Conservation (phyloP, 2,329 filamentous ascomycete genomes). For the Phaeosphaeriaceae sp. region DNA sequence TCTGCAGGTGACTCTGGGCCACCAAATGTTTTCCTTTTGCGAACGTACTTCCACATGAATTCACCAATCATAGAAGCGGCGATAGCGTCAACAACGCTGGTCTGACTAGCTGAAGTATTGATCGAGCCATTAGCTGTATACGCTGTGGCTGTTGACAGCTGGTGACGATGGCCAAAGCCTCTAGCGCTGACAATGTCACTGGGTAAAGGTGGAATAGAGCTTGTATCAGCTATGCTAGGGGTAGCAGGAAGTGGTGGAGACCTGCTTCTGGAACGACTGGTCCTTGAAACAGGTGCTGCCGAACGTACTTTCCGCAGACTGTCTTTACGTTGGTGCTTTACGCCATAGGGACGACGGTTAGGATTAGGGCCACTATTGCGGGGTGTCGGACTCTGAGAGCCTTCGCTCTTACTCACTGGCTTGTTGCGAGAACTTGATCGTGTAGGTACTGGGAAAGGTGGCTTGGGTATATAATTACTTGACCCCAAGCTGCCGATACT, state of each 20-base stretch:
- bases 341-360: conserved; percentile 49
- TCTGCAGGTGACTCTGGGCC: conserved; percentile 64
- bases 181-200: conserved; percentile 68
- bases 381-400: conserved; percentile 76
- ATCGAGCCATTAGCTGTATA: conserved; percentile 64
- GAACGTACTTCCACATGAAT: conserved; percentile 93
- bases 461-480: conserved; percentile 54
- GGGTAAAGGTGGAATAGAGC: conserved; percentile 74
- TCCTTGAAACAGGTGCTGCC: conserved; percentile 70
- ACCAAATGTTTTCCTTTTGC: conserved; percentile 88
- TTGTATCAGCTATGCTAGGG: conserved; percentile 72
- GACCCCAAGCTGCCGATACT: conserved; percentile 64
- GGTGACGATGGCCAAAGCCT: conserved; percentile 57
- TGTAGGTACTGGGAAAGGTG: conserved; percentile 91
- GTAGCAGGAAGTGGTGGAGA: conserved; percentile 70
- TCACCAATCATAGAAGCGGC: conserved; percentile 98
- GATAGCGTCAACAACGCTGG: conserved; percentile 91
- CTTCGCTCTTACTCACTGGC: conserved; percentile 73
- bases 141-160: conserved; percentile 66
- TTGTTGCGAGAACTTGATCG: conserved; percentile 84
- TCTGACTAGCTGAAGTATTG: conserved; percentile 68
- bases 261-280: conserved; percentile 52
- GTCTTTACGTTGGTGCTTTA: conserved; percentile 59
- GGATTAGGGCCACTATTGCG: conserved; percentile 51
- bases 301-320: conserved; percentile 83